Percentiles rank a stretch among this genome's conserved stretches.
Conservation (phyloP, 1,284 basidiomycete genomes). For the Inonotus obliquus region DNA sequence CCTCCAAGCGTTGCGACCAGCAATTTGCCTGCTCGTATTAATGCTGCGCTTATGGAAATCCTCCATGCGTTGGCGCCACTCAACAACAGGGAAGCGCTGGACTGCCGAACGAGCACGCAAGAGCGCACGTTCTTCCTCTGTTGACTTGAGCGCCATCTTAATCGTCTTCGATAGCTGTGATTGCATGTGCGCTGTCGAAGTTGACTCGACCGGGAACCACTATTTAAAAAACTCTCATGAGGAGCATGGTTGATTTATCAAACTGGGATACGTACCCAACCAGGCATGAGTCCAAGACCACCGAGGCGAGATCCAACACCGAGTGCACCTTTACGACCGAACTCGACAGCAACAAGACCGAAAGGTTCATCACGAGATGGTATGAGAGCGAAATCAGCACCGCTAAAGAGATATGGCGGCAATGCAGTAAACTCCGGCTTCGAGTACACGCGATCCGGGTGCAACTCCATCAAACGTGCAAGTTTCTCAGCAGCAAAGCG, state of each 20-base stretch:
- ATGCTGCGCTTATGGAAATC: slow-evolving; percentile 90
- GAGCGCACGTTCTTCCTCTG: slow-evolving; percentile 85
- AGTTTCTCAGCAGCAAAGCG: slow-evolving; percentile 92
- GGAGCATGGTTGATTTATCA: background rate
- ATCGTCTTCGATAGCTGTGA: slow-evolving; percentile 93
- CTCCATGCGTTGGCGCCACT: slow-evolving; percentile 93
- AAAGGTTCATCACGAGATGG: slow-evolving; percentile 94
- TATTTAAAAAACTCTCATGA: slow-evolving; percentile 27
- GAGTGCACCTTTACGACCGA: slow-evolving; percentile 90
- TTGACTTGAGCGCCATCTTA: slow-evolving; percentile 88
- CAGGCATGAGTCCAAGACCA: slow-evolving; percentile 93
- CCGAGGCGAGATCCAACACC: slow-evolving; percentile 90
- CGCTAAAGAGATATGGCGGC: slow-evolving; percentile 90
- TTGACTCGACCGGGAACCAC: slow-evolving; percentile 96
- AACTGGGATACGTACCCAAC: slow-evolving; percentile 70
- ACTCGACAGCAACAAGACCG: slow-evolving; percentile 91
- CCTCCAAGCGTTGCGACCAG: slow-evolving; percentile 74
- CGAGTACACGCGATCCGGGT: slow-evolving; percentile 87
- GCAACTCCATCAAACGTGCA: slow-evolving; percentile 87
- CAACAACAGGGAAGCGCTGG: slow-evolving; percentile 93
- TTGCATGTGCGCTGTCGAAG: slow-evolving; percentile 86
- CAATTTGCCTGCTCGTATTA: slow-evolving; percentile 58
- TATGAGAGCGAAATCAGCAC: slow-evolving; percentile 91
- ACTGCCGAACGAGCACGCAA: slow-evolving; percentile 88
- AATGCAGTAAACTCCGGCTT: slow-evolving; percentile 92